phyloP scores from a whole-genome alignment of 768 basidiomycete genomes.

The Infundibulicybe gibba region DNA sequence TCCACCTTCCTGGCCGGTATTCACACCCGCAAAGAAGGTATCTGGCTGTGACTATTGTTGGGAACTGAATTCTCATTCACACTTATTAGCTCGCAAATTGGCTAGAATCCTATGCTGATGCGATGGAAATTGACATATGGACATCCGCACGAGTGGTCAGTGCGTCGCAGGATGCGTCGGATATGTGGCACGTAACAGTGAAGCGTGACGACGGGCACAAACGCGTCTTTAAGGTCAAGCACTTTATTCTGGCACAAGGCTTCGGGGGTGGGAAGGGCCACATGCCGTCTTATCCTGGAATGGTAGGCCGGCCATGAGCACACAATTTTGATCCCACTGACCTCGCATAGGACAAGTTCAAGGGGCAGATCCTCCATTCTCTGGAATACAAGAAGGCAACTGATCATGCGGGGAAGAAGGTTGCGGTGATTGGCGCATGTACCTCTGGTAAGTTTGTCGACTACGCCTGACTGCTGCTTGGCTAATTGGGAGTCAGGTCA shows the following conservation, averaged over 20 bases:
- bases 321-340: neutral
- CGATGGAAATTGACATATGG: slow-evolving; percentile 6
- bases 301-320: slow-evolving; percentile 17
- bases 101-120: slow-evolving; percentile 7
- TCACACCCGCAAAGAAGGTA: slow-evolving; percentile 47
- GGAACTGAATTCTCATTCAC: neutral
- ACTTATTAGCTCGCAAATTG: slow-evolving; percentile 5
- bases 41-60: neutral
- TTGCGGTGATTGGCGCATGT: slow-evolving; percentile 55
- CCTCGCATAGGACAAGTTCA: slow-evolving; percentile 33
- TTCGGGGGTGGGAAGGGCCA: slow-evolving; percentile 39
- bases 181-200: slow-evolving; percentile 37
- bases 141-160: slow-evolving; percentile 9
- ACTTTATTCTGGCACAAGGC: slow-evolving; percentile 56
- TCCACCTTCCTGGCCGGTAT: slow-evolving; percentile 57
- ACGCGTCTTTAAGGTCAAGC: slow-evolving; percentile 35
- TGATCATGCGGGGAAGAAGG: slow-evolving; percentile 56
- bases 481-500: slow-evolving; percentile 19
- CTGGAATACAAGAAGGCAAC: slow-evolving; percentile 38
- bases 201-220: slow-evolving; percentile 23
- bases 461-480: neutral
- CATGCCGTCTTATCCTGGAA: slow-evolving; percentile 43
- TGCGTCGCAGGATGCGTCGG: slow-evolving; percentile 23
- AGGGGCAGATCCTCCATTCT: slow-evolving; percentile 53
- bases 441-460: slow-evolving; percentile 28